Conservation (phyloP, 78 protist species). For the slime mould (Dictyostelium discoideum) region DNA sequence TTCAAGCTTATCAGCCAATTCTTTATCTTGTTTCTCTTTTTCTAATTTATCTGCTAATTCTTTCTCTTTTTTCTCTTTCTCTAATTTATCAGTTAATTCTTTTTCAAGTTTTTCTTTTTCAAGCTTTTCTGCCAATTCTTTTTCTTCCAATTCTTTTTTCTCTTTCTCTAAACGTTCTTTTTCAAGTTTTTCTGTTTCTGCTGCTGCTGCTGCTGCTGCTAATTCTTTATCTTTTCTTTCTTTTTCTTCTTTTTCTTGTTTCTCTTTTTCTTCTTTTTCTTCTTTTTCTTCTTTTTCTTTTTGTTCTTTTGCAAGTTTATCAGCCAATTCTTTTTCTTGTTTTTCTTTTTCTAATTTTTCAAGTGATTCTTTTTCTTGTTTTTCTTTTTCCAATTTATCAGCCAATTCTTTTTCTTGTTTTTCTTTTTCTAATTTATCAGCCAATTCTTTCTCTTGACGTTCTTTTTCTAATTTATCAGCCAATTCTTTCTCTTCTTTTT, state of each 20-base stretch:
- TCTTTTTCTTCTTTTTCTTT: neutral
- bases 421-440: neutral
- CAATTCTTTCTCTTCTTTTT: constrained; percentile 4
- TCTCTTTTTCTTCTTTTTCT: constrained; percentile 4
- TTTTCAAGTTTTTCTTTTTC: neutral
- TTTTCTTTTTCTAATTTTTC: constrained; percentile 23
- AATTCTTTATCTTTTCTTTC: neutral
- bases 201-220: neutral
- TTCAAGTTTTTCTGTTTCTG: neutral
- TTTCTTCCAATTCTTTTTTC: neutral
- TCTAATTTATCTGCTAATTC: neutral
- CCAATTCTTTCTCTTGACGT: neutral
- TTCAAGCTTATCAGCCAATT: neutral
- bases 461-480: neutral
- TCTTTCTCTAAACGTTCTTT: neutral
- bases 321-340: constrained; percentile 21
- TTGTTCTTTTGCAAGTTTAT: neutral
- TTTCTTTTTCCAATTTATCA: neutral
- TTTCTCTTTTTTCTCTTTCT: neutral
- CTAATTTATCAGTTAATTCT: neutral
- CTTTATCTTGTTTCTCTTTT: neutral
- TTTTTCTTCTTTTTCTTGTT: neutral
- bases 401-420: neutral
- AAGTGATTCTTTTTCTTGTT: constrained; percentile 2
- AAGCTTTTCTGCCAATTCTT: neutral